phyloP scores from a whole-genome alignment of 2,329 filamentous ascomycete species.

The Fusarium goolgardi region DNA sequence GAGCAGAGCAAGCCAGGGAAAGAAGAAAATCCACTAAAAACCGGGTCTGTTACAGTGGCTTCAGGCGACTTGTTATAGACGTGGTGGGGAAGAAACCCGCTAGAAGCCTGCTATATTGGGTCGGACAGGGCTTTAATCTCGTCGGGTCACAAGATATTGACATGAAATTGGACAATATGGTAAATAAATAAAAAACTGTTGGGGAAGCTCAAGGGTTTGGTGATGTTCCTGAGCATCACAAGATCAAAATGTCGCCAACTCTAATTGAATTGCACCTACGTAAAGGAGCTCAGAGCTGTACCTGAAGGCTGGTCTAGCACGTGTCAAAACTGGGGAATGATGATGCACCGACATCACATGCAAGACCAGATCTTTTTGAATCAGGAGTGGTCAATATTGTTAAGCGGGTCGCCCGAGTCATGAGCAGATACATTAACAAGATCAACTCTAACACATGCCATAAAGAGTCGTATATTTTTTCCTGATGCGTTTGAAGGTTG shows the following conservation, averaged over 20 bases:
- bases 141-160: constrained; percentile 22
- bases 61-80: constrained; percentile 31
- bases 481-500: constrained; percentile 32
- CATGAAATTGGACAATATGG: constrained; percentile 8
- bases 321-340: constrained; percentile 46
- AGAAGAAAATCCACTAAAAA: constrained; percentile 33
- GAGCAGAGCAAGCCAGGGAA: constrained; percentile 22
- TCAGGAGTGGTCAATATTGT: constrained; percentile 22
- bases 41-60: constrained; percentile 43
- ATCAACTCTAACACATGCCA: constrained; percentile 31
- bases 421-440: constrained; percentile 31
- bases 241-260: constrained; percentile 29
- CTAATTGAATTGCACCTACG: constrained; percentile 10
- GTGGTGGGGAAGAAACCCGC: constrained; percentile 43
- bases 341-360: constrained; percentile 43
- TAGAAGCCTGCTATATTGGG: constrained; percentile 35
- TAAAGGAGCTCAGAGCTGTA: constrained; percentile 10
- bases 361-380: constrained; percentile 23
- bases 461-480: constrained; percentile 26
- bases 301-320: constrained; percentile 42
- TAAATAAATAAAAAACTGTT: constrained; percentile 7
- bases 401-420: constrained; percentile 38
- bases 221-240: constrained; percentile 27
- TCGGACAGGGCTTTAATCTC: constrained; percentile 13
- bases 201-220: neutral